A percentile compares a stretch with the other conserved stretches of the same genome.
Conservation (phyloP, 1,284 basidiomycete genomes). For the Moesziomyces sp. region DNA sequence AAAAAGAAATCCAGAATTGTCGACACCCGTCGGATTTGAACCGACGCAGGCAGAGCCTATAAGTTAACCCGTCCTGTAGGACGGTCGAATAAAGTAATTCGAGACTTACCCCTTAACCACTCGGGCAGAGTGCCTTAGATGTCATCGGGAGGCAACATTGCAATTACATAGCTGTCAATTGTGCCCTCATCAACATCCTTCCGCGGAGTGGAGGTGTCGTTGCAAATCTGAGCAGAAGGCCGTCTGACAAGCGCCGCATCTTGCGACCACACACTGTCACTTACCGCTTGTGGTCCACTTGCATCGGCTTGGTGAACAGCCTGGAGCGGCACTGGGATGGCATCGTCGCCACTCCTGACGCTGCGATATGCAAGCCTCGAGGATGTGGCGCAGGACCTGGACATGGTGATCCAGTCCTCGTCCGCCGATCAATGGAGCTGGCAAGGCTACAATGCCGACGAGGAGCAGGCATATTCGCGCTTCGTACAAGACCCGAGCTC, state of each 20-base stretch:
- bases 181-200: too few species aligned
- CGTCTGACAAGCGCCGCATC: neutral
- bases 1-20: slow-evolving; percentile 14
- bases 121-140: slow-evolving; percentile 38
- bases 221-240: neutral
- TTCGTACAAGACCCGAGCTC: slow-evolving; percentile 12
- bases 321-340: slow-evolving; percentile 14
- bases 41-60: slow-evolving; percentile 48
- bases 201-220: neutral
- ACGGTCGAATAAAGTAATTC: slow-evolving; percentile 30
- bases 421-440: slow-evolving; percentile 26
- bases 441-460: slow-evolving; percentile 13
- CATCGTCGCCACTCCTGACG: slow-evolving; percentile 15
- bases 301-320: neutral
- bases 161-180: neutral
- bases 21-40: slow-evolving; percentile 50
- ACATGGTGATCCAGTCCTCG: slow-evolving; percentile 41
- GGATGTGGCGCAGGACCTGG: slow-evolving; percentile 42
- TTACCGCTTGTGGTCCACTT: neutral
- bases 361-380: slow-evolving; percentile 20
- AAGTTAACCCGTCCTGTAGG: slow-evolving; percentile 26
- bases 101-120: slow-evolving; percentile 52
- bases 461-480: slow-evolving; percentile 2
- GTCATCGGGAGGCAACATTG: neutral
- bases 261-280: neutral